A percentile compares a stretch with the other conserved stretches of the same genome.
These are phyloP conservation scores for Fusarium virguliforme DNA, from an alignment of 2,329 filamentous ascomycete species.

Conservation along the genomic window DNA sequence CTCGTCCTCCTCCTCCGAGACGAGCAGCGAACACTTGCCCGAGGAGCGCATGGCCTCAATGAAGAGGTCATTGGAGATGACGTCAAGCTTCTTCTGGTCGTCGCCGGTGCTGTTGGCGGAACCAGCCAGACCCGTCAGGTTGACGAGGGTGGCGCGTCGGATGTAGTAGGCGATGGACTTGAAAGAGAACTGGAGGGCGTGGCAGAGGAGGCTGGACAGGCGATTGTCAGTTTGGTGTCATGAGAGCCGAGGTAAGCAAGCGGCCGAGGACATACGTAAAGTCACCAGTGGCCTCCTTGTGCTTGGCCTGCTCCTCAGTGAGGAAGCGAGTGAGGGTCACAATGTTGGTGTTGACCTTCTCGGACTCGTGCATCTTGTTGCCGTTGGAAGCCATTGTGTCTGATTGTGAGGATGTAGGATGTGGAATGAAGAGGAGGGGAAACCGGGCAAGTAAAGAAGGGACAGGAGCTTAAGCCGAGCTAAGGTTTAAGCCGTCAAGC, in stretches of 20 bases:
- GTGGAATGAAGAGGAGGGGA: slow-evolving; percentile 30
- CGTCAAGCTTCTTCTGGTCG: slow-evolving; percentile 99
- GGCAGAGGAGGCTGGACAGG: slow-evolving; percentile 83
- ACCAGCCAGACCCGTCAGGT: slow-evolving; percentile 94
- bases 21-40: slow-evolving; percentile 89
- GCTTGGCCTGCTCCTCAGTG: slow-evolving; percentile 94
- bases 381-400: slow-evolving; percentile 58
- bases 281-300: slow-evolving; percentile 96
- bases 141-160: slow-evolving; percentile 93
- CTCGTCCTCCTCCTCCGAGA: slow-evolving; percentile 98
- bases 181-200: slow-evolving; percentile 99
- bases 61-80: slow-evolving; percentile 98
- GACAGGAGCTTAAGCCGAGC: slow-evolving; percentile 33
- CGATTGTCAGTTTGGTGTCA: slow-evolving; percentile 33
- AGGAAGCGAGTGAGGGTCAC: slow-evolving; percentile 95
- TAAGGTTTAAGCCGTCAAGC: slow-evolving; percentile 36
- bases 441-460: slow-evolving; percentile 27
- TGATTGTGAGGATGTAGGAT: slow-evolving; percentile 34
- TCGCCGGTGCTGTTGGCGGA: slow-evolving; percentile 96
- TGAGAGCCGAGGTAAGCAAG: slow-evolving; percentile 27
- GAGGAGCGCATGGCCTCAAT: slow-evolving; percentile 95
- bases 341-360: slow-evolving; percentile 96
- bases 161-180: slow-evolving; percentile 99
- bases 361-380: slow-evolving; percentile 69
- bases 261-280: slow-evolving; percentile 79